phyloP scores from a whole-genome alignment of 179 eudicot species.

The Actinidia arguta region DNA sequence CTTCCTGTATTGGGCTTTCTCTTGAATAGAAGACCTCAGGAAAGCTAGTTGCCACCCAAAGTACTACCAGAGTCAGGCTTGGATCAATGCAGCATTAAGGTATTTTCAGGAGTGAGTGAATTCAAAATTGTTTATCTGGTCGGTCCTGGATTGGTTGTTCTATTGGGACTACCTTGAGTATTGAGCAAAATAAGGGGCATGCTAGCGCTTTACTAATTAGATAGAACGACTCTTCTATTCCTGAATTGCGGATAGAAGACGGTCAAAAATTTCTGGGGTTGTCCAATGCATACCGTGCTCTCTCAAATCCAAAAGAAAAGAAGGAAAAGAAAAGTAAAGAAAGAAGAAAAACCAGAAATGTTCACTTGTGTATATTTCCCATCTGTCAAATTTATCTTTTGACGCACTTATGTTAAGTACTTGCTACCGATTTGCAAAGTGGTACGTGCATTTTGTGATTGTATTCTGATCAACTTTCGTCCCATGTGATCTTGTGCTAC shows the following conservation, averaged over 20 bases:
- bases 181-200: too few species aligned
- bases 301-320: background rate
- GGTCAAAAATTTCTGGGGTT: too few species aligned
- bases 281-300: too few species aligned
- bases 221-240: too few species aligned
- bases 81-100: too few species aligned
- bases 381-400: background rate
- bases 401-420: background rate
- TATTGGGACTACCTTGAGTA: too few species aligned
- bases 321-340: background rate
- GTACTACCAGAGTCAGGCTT: too few species aligned
- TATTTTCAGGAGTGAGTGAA: too few species aligned
- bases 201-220: too few species aligned
- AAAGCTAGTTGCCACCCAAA: conserved; percentile 5
- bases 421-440: background rate
- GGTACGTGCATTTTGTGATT: background rate
- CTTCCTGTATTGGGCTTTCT: background rate
- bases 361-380: background rate
- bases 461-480: background rate
- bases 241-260: too few species aligned
- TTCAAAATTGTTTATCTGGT: too few species aligned
- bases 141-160: too few species aligned
- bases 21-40: background rate
- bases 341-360: background rate
- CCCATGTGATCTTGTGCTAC: background rate